A percentile compares a stretch with the other conserved stretches of the same genome.
Evolutionary conservation across 75 land plant species (phyloP).

Genomic region (Selaginella tamariscina): DNA sequence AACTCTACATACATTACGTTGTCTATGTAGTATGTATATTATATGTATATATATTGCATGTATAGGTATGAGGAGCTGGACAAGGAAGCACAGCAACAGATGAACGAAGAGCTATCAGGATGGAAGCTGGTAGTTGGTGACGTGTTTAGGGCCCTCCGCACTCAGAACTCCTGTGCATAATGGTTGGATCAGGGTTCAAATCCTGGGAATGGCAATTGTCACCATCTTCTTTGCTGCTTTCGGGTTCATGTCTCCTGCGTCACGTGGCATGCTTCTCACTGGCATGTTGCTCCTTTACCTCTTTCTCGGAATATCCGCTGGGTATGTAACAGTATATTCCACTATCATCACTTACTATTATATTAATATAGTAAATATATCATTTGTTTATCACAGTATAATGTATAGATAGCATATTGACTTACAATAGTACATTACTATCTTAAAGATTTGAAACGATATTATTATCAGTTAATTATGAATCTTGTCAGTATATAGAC

Average conservation of each 20-base stretch:
- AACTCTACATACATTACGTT: no score
- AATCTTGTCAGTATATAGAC: no score
- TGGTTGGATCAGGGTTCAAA: conserved; percentile 88
- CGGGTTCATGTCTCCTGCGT: conserved; percentile 93
- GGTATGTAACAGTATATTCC: no score
- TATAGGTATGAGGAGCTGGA: conserved; percentile 88
- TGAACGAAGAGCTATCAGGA: conserved; percentile 88
- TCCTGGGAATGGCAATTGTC: conserved; percentile 73
- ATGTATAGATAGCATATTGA: no score
- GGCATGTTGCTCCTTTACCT: conserved; percentile 84
- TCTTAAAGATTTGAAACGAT: no score
- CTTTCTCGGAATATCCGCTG: conserved; percentile 62
- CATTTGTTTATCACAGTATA: no score
- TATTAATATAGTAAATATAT: no score
- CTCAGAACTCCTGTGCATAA: conserved; percentile 50
- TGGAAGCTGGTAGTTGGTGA: conserved; percentile 94
- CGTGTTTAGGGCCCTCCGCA: conserved; percentile 63
- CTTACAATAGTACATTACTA: no score
- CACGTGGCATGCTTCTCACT: conserved; percentile 69
- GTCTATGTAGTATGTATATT: no score
- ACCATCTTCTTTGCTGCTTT: conserved; percentile 80
- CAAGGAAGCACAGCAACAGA: conserved; percentile 85
- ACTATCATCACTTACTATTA: no score
- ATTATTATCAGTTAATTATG: no score
- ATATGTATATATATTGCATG: no score